Base-by-base conservation (phyloP, 345 rosid species). In the Gossypium thurberi region DNA sequence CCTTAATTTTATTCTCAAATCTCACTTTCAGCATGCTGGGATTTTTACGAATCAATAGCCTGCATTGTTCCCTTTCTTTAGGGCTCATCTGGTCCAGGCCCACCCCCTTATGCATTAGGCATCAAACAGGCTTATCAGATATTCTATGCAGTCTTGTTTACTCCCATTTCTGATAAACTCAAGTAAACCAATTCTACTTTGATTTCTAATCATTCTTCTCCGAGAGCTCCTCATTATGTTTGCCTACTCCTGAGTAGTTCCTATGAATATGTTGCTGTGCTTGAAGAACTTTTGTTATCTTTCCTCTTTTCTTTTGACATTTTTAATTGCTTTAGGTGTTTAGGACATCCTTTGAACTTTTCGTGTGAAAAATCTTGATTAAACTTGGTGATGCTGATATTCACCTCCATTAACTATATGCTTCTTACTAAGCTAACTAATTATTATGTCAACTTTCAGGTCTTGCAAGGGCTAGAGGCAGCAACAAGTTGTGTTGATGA, bases 401-500 rank as follows among this genome's bases (percentile, higher is more conserved):
- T 74, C 15, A 18, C 14, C 33, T 18, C 59, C 21, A 48, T 73
- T 37, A 60, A 13, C 12, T 6, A 52, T 63, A 64, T 20, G 59
- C 50, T 74, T 58, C n/a, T 20, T 21, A 9, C 44, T 70, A 51
- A 69, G 59, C 44, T n/a, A 28, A 51, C 26, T 51, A 10, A 51
- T 73, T 64, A 33, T 62, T 60, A 63, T 52, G 8, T 28, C 53
- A 52, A n/a, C 64, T 78, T 84, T 70, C 84, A 95, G 99, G 99
- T 95, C 33, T 70, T 95, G 84, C 86, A 84, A 85, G 99, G 99
- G 80, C 93, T 95, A 20, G 99, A 93, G 85, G 94, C 88, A 26
- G 99, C 99, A 70, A 85, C 91, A 75, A 82, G 78, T 83, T 91
- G 93, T 82, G 98, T 87, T 73, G 99, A 93, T 73, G 99, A 95